These are phyloP conservation scores for Articulospora tetracladia DNA, from an alignment of 495 filamentous ascomycete species.

Conservation along the genomic window DNA sequence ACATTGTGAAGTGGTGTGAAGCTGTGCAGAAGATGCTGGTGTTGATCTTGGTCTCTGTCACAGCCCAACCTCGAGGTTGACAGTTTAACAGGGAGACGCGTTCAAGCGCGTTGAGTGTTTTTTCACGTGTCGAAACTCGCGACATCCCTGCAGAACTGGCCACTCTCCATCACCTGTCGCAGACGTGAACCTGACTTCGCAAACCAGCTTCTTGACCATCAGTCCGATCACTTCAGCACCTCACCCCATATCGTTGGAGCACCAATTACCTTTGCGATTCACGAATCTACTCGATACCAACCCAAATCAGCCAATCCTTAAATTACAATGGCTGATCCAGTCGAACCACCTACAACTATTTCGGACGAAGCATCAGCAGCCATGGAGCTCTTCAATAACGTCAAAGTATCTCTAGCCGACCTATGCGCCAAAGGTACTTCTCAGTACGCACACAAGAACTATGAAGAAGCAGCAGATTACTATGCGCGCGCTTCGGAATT, in stretches of 20 bases:
- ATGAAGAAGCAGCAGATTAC: constrained; percentile 74
- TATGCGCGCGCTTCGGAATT: constrained; percentile 87
- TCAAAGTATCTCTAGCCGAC: constrained; percentile 55
- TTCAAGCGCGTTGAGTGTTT: not conserved
- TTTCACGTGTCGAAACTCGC: not conserved
- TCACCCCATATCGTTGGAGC: not conserved
- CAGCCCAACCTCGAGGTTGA: not conserved
- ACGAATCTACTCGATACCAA: too few species aligned
- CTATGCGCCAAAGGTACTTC: constrained; percentile 50
- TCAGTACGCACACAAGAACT: constrained; percentile 79
- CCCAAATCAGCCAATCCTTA: not conserved
- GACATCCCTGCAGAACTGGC: constrained; percentile 5
- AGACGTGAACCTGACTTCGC: not conserved
- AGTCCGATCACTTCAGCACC: not conserved
- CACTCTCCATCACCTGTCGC: constrained; percentile 11
- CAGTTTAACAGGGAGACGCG: constrained; percentile 15
- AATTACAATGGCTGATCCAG: constrained; percentile 19
- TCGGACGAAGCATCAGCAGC: constrained; percentile 12
- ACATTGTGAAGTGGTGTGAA: constrained; percentile 8
- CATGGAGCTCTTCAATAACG: constrained; percentile 22
- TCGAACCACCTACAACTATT: constrained; percentile 18
- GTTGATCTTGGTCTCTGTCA: too few species aligned
- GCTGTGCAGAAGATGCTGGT: not conserved
- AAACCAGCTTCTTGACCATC: not conserved
- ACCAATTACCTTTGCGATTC: not conserved